These are phyloP conservation scores for Eragrostis tef DNA, from an alignment of 202 grass and related monocot species.

Conservation along the genomic window DNA sequence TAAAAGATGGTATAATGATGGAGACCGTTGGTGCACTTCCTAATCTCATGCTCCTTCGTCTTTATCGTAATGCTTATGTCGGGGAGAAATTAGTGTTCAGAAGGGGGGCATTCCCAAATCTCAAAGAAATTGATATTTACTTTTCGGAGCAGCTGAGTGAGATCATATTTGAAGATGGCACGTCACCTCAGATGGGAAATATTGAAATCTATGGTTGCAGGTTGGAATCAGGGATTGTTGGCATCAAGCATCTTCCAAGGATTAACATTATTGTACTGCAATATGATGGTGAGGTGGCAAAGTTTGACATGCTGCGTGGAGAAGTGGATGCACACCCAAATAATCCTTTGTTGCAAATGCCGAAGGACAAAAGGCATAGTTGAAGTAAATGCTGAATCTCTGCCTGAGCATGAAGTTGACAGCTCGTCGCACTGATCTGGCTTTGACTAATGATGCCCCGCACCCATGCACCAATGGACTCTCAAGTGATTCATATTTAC, in stretches of 20 bases:
- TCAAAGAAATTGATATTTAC: background rate
- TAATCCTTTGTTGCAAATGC: slow-evolving; percentile 6
- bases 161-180: slow-evolving; percentile 19
- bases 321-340: slow-evolving; percentile 36
- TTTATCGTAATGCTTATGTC: background rate
- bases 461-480: too few species aligned
- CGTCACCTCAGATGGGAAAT: background rate
- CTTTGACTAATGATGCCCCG: too few species aligned
- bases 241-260: too few species aligned
- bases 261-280: slow-evolving; percentile 18
- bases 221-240: slow-evolving; percentile 36
- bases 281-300: background rate
- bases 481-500: too few species aligned
- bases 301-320: background rate
- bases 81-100: slow-evolving; percentile 20
- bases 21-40: slow-evolving; percentile 6
- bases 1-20: slow-evolving; percentile 3
- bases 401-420: too few species aligned
- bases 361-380: too few species aligned
- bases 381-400: too few species aligned
- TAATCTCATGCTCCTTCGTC: slow-evolving; percentile 14
- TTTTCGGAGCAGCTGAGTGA: slow-evolving; percentile 1
- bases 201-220: slow-evolving; percentile 12
- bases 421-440: too few species aligned
- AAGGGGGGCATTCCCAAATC: slow-evolving; percentile 30